Evolutionary conservation across 257 asterid species (phyloP), one percentile per base, ranked within the genome.

Genomic region (Rhazya stricta): DNA sequence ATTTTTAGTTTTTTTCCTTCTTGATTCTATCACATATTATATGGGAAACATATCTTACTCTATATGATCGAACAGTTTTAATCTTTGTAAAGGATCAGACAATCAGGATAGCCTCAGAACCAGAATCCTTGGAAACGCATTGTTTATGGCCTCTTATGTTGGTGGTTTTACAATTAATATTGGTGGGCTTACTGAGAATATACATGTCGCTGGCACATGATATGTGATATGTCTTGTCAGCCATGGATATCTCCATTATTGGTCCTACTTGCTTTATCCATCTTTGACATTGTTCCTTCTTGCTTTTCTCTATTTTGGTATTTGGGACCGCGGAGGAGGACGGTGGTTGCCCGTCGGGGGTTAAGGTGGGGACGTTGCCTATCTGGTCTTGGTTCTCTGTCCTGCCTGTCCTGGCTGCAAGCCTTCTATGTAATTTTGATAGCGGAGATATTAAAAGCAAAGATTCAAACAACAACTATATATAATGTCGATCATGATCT

Each of bases 221-320:
- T 19, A 45, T 51, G 25, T 37, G n/a, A n/a, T n/a, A n/a, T n/a
- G n/a, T n/a, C 75, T 66, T 50, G 75, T 43, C 61, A 15, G n/a
- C 32, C 25, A 15, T 72, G 66, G 43, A n/a, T n/a, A 46, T 23
- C 76, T 73, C 32, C 32, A 56, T 54, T 56, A 37, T 54, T 21
- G 46, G 13, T 56, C 18, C 27, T 39, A 72, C 62, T 27, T 39
- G 42, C 61, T 46, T 51, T 56, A 39, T 39, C 56, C 34, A 60
- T 61, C 27, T 72, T 30, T 54, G 4, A 8, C 25, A 2, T 12
- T 72, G 10, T 21, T 72, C 19, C 18, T 51, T 51, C 6, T 36
- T 48, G 39, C 27, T 48, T 15, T n/a, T 70, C 41, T 1, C 41
- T 61, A n/a, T 30, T 60, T 30, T n/a, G 1, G 41, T 18, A 61